Conservation (phyloP, 1,284 basidiomycete genomes). For the Ganoderma boninense region DNA sequence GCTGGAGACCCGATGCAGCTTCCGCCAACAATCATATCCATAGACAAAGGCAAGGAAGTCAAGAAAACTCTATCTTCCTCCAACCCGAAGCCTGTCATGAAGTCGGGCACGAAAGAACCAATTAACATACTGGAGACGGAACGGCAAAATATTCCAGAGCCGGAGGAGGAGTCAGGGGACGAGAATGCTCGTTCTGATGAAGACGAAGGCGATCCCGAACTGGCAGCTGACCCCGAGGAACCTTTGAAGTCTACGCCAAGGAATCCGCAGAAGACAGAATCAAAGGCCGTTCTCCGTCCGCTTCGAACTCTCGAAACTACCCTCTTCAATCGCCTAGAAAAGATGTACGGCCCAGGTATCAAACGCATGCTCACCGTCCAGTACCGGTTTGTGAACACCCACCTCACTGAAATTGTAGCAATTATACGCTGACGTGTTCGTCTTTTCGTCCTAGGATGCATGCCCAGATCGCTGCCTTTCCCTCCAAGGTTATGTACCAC, state of each 20-base stretch:
- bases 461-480: conserved; percentile 85
- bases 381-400: conserved; percentile 71
- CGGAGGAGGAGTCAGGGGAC: neutral
- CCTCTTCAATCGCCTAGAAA: conserved; percentile 90
- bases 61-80: conserved; percentile 36
- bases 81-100: neutral
- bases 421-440: neutral
- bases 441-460: conserved; percentile 77
- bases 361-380: conserved; percentile 90
- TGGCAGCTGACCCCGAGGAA: conserved; percentile 24
- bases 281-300: conserved; percentile 54
- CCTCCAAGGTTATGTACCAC: conserved; percentile 84
- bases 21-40: conserved; percentile 90
- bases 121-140: neutral
- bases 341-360: conserved; percentile 84
- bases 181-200: conserved; percentile 19
- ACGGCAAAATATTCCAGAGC: neutral
- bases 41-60: conserved; percentile 45
- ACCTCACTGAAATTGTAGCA: neutral
- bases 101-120: neutral
- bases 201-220: conserved; percentile 24
- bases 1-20: conserved; percentile 93
- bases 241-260: conserved; percentile 18
- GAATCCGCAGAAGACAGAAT: conserved; percentile 32
- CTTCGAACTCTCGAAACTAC: conserved; percentile 88